Conservation (phyloP, 768 basidiomycete species). For the Daedaleopsis sinensis region DNA sequence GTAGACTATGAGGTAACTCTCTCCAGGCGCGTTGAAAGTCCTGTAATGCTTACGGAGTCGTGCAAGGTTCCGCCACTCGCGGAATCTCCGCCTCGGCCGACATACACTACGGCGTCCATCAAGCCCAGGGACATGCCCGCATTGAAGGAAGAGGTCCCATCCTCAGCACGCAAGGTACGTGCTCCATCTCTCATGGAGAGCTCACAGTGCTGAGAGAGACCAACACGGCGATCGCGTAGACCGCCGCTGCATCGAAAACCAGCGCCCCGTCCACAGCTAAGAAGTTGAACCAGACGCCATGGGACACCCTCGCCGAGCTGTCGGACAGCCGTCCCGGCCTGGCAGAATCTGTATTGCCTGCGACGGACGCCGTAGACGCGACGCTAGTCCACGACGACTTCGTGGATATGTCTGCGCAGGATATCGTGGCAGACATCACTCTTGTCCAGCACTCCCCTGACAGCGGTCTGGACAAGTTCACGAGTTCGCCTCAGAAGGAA, state of each 20-base stretch:
- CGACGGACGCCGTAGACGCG: background rate
- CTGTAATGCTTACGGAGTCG: too few relatives aligned
- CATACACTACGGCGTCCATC: too few relatives aligned
- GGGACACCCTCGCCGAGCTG: constrained; percentile 2
- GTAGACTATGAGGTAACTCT: background rate
- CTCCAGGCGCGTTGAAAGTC: too few relatives aligned
- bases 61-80: too few relatives aligned
- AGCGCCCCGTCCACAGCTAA: background rate
- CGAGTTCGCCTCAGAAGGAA: too few relatives aligned
- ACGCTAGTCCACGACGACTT: background rate
- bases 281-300: constrained; percentile 9
- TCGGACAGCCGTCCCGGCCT: background rate
- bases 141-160: too few relatives aligned
- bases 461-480: too few relatives aligned
- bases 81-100: too few relatives aligned
- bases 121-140: too few relatives aligned
- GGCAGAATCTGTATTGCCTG: background rate
- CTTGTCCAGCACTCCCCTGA: background rate
- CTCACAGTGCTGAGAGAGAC: background rate
- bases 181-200: background rate
- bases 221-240: background rate
- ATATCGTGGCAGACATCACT: background rate
- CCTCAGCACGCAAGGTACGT: background rate
- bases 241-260: background rate
- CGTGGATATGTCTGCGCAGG: background rate